These are phyloP conservation scores for Aspergillus arachidicola DNA, from an alignment of 2,329 filamentous ascomycete genomes.

Conservation along the genomic window DNA sequence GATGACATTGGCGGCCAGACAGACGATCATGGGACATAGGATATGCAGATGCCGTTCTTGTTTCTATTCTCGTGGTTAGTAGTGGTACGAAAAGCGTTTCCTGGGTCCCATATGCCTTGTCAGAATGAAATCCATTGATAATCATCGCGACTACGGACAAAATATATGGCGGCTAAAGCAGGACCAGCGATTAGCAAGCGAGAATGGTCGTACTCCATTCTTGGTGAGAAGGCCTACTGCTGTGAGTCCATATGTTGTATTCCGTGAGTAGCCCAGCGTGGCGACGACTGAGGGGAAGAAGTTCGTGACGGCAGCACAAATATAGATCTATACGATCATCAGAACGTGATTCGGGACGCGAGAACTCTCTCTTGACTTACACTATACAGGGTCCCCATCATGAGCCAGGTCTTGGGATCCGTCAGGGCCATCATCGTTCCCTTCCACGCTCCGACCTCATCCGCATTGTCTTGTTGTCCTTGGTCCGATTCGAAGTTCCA, in stretches of 20 bases:
- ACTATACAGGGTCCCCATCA: not conserved
- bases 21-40: not conserved
- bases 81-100: not conserved
- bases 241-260: not conserved
- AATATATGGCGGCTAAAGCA: not conserved
- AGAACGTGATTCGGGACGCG: not conserved
- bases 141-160: not conserved
- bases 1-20: not conserved
- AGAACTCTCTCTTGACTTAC: not conserved
- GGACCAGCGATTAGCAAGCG: not conserved
- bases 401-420: not conserved
- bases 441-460: not conserved
- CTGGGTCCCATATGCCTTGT: not conserved
- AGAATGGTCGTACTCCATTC: not conserved
- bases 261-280: not conserved
- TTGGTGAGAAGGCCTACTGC: not conserved
- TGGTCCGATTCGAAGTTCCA: not conserved
- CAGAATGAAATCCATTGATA: not conserved
- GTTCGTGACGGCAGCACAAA: not conserved
- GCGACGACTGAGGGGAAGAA: not conserved
- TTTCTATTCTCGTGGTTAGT: not conserved
- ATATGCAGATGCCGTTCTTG: not conserved
- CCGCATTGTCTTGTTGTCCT: not conserved
- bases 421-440: not conserved
- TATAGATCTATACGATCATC: not conserved